Conservation (phyloP, 306 rosid genomes). For the Dicorynia guianensis region DNA sequence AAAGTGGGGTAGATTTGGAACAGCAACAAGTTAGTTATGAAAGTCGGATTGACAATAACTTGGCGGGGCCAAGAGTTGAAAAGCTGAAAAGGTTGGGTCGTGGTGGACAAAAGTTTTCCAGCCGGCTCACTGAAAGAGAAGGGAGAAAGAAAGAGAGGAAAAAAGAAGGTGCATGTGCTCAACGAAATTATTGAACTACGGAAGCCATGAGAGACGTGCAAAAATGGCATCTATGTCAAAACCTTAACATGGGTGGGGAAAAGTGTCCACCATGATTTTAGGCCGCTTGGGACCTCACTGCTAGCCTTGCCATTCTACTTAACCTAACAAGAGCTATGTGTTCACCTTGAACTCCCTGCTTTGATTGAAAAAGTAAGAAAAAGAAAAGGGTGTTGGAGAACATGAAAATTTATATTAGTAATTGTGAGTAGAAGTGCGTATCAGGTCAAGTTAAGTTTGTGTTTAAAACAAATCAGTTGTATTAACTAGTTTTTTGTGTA, state of each 20-base stretch:
- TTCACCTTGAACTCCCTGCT: slow-evolving; percentile 31
- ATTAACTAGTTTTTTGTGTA: too few relatives aligned
- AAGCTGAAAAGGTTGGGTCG: slow-evolving; percentile 50
- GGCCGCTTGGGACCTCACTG: slow-evolving; percentile 46
- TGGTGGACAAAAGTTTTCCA: slow-evolving; percentile 40
- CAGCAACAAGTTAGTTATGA: slow-evolving; percentile 48
- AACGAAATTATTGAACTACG: slow-evolving; percentile 59
- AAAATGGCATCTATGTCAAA: slow-evolving; percentile 57
- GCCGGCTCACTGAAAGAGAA: slow-evolving; percentile 36
- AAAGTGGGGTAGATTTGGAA: slow-evolving; percentile 43
- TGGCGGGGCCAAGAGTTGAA: slow-evolving; percentile 44
- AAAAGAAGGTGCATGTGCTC: slow-evolving; percentile 46
- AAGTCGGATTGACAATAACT: slow-evolving; percentile 37
- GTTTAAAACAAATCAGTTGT: too few relatives aligned
- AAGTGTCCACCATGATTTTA: slow-evolving; percentile 37
- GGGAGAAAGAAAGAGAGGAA: slow-evolving; percentile 20
- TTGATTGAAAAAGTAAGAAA: neutral
- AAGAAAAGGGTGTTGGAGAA: neutral
- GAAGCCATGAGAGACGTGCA: slow-evolving; percentile 24
- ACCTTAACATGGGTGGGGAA: slow-evolving; percentile 40
- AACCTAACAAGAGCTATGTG: neutral
- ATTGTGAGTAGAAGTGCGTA: too few relatives aligned
- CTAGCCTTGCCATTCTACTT: slow-evolving; percentile 41
- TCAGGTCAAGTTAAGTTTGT: too few relatives aligned
- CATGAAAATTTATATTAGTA: too few relatives aligned